Evolutionary conservation across 2,329 filamentous ascomycete genomes (phyloP).

Genomic region (Claviceps sorghi): DNA sequence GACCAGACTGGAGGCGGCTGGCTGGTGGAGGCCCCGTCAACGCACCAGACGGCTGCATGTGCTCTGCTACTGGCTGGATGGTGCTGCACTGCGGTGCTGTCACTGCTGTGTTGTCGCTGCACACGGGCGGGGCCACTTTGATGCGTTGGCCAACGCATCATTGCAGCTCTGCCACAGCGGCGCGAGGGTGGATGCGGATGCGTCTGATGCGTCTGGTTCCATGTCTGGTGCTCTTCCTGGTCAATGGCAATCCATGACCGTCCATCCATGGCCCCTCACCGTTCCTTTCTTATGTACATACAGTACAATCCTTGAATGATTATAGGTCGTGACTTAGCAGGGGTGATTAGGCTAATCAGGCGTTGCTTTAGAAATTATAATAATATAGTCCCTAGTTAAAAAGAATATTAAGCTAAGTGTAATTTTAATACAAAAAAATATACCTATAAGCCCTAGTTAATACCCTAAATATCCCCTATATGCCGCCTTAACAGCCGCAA

Average conservation of each 20-base stretch:
- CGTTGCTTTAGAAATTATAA: too few relatives aligned
- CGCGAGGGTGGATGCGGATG: slow-evolving; percentile 6
- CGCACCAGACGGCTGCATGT: background rate
- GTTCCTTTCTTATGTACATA: slow-evolving; percentile 5
- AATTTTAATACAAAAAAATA: too few relatives aligned
- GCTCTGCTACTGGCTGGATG: background rate
- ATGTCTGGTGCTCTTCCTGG: background rate
- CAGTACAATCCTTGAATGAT: too few relatives aligned
- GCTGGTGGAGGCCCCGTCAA: background rate
- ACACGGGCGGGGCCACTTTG: slow-evolving; percentile 27
- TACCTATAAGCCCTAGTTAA: too few relatives aligned
- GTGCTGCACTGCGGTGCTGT: background rate
- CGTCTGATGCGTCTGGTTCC: background rate
- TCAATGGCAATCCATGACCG: too few relatives aligned
- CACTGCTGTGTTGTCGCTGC: slow-evolving; percentile 12
- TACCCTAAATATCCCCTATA: too few relatives aligned
- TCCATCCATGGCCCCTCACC: background rate
- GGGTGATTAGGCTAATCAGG: too few relatives aligned
- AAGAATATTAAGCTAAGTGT: too few relatives aligned
- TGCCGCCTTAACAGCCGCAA: too few relatives aligned
- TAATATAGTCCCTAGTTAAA: too few relatives aligned
- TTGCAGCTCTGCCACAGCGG: slow-evolving; percentile 23
- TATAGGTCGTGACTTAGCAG: too few relatives aligned
- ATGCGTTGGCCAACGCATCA: slow-evolving; percentile 29
- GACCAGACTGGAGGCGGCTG: too few relatives aligned